Conservation (phyloP, 352 stramenopile species). For the Phytopythium cucurbitacearum region DNA sequence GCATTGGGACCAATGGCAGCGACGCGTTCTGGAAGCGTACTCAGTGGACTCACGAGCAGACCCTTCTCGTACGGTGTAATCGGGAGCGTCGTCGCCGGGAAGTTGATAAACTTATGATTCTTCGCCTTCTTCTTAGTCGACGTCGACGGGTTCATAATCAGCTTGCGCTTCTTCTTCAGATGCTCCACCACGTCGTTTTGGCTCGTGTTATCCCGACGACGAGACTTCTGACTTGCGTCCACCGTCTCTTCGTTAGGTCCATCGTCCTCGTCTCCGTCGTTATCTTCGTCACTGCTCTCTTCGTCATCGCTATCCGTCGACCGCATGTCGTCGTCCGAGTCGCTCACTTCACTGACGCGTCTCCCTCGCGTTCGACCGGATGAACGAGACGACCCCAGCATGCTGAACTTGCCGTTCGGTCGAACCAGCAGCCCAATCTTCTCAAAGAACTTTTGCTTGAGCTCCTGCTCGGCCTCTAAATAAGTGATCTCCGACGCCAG, state of each 20-base stretch:
- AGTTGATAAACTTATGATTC: slow-evolving; percentile 55
- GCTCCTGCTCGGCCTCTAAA: slow-evolving; percentile 38
- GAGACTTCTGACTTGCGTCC: background rate
- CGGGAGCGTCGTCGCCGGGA: slow-evolving; percentile 56
- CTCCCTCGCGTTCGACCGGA: slow-evolving; percentile 8
- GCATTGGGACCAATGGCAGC: slow-evolving; percentile 53
- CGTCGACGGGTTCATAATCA: slow-evolving; percentile 37
- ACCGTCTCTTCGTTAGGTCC: slow-evolving; percentile 1
- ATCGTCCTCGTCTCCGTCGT: slow-evolving; percentile 8
- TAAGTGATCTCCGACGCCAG: slow-evolving; percentile 50
- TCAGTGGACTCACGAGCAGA: slow-evolving; percentile 69
- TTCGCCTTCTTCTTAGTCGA: slow-evolving; percentile 42
- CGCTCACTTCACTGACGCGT: slow-evolving; percentile 28
- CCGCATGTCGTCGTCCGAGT: slow-evolving; percentile 15
- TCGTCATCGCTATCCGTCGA: slow-evolving; percentile 27
- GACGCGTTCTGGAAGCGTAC: slow-evolving; percentile 59
- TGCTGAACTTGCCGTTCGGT: slow-evolving; percentile 38
- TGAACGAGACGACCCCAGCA: slow-evolving; percentile 12
- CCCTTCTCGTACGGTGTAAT: slow-evolving; percentile 61
- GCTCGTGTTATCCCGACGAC: slow-evolving; percentile 4
- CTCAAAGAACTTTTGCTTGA: slow-evolving; percentile 69
- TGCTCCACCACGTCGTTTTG: slow-evolving; percentile 9
- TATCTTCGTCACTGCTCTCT: slow-evolving; percentile 13
- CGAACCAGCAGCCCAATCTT: slow-evolving; percentile 58
- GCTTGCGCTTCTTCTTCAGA: slow-evolving; percentile 53